Evolutionary conservation across 768 basidiomycete genomes (phyloP), one percentile per base, ranked within the genome.

Genomic region (Rubroboletus pulcherrimus): DNA sequence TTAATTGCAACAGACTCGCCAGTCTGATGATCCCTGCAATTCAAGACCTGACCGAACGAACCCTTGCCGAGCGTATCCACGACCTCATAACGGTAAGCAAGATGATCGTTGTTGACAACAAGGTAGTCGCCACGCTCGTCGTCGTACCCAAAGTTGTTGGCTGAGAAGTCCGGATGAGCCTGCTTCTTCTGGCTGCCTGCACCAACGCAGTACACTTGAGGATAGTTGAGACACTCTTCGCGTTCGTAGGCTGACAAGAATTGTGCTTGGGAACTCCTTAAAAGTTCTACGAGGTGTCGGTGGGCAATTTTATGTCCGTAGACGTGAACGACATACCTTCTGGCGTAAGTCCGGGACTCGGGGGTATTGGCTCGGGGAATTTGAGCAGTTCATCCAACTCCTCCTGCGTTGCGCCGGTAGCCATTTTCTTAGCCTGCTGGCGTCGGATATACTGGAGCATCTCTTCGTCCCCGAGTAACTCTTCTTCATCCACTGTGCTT

Each of bases 1-100:
- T 99, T 99, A 76, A 99, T 86, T 17, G 97, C 97, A 10, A 98
- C 92, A n/a, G 93, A 94, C 64, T 91, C 83, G 10, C 97, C 97
- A 12, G 94, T 93, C 66, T 84, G 86, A 68, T 98, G 92, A 73
- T 98, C 97, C 40, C 96, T 86, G 71, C 96, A 98, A 67, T 91
- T 88, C 19, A 98, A 73, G 14, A 99, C 97, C 69, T 98, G 97
- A 17, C 97, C 97, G 63, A 99, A 99, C 8, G 96, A 98, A 39
- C 97, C 97, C 74, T 98, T 98, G 45, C 97, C 97, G 39, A 98
- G 84, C 4, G 91, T 89, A 62, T 89, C 92, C 51, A 93, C 79
- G 54, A 98, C 76, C 71, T 98, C 95, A 71, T 98, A 99, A n/a
- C 97, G 91, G 70, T 91, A 99, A 37, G 91, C 90, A 49, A 99